Evolutionary conservation across 2,329 filamentous ascomycete genomes (phyloP), one percentile per base, ranked within the genome.

Genomic region (Penicillium expansum): DNA sequence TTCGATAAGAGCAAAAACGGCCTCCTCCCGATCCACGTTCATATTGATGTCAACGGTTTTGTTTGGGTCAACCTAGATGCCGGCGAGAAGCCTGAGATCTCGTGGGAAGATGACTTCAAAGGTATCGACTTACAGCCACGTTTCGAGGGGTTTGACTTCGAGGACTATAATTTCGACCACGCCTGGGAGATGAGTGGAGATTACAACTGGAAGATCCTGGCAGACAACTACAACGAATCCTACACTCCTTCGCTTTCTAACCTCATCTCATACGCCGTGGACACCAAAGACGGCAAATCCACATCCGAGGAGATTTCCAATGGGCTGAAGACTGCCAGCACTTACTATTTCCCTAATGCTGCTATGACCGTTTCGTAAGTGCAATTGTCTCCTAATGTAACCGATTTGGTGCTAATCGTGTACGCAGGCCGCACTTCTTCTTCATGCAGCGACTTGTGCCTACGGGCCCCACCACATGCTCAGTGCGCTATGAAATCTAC

Each of bases 391-490:
- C 3, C 22, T 16, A n/a, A 5, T 24, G 18, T 4, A 24, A 27
- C n/a, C 18, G 16, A 4, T 22, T 37, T 27, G 29, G 10, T 29
- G 18, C 48, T 55, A 27, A 49, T 47, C 22, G 3, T 20, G 11
- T 14, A 2, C 14, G 16, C 51, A 82, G 80, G 4, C 77, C 82
- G 38, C 74, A 70, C 29, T 86, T 86, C 71, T 83, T 88, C 76
- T 84, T 85, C 74, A 83, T 86, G 62, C 83, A 87, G 68, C 77
- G 84, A 56, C 84, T 86, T 66, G 77, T 87, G 13, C 85, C 86
- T 7, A 77, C 73, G 47, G 75, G 77, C 0, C 76, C 84, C 0
- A 77, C 73, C 42, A 79, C 74, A 39, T 80, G 79, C 6, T 73
- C 74, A 22, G 86, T 87, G 79, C 77, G 78, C 60, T 87, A 87